Evolutionary conservation across 2,329 filamentous ascomycete genomes (phyloP), one percentile per base, ranked within the genome.

Genomic region (Pseudocercospora musae): DNA sequence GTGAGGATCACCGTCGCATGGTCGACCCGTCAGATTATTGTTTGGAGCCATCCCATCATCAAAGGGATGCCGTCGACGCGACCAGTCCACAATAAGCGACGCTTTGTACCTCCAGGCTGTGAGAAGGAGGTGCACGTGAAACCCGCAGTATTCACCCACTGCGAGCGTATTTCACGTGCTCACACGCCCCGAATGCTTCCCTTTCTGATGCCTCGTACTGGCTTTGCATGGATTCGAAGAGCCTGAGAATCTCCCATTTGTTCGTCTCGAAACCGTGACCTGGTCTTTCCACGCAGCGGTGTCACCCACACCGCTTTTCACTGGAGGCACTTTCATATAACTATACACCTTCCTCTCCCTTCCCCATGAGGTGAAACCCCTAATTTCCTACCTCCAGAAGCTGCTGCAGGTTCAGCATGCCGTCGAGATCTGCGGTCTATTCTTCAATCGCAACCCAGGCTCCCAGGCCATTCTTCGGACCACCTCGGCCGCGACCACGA

Each of bases 301-400:
- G 62, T 57, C 62, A 63, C 62, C 59, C 58, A 54, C 52, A 63
- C 62, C 62, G 62, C 62, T 60, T 46, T 60, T 60, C 57, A 55
- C 23, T 37, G 42, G 18, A 33, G 37, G 13, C 46, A 23, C 33
- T 60, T 46, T 63, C 53, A 33, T 58, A 56, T 54, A 54, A 33
- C 29, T 37, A 33, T 27, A 23, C 54, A 57, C 53, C 29, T 56
- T 9, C 33, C 29, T 42, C 53, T 42, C 58, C 48, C 40, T 20
- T 37, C 21, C 23, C 21, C 23, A 48, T 42, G 4, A 57, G 48
- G 55, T 27, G 31, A 21, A n/a, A 48, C 29, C 15, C 42, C 44
- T 63, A 56, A 57, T 57, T 44, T 25, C 46, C 46, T 49, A 29
- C 59, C 42, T 37, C 18, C 33, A 27, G 33, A 54, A 52, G 44